A percentile compares a stretch with the other conserved stretches of the same genome.
Evolutionary conservation across 352 stramenopile genomes (phyloP).

Genomic region (Phytophthora parvispora): DNA sequence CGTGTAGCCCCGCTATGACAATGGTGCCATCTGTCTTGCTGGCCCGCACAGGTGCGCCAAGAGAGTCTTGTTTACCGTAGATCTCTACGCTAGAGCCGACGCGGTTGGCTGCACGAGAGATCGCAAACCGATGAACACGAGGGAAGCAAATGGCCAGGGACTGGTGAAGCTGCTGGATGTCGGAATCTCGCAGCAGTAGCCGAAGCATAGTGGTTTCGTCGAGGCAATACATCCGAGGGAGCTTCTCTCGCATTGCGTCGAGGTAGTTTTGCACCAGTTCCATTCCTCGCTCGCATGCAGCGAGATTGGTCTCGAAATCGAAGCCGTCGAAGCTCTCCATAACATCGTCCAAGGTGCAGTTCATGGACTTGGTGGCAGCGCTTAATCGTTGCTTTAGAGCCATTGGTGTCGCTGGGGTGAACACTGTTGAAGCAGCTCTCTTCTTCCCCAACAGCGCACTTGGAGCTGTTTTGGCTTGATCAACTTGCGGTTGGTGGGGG

Average conservation of each 20-base stretch:
- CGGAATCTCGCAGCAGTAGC: slow-evolving; percentile 50
- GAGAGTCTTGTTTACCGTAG: slow-evolving; percentile 22
- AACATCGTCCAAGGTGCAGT: slow-evolving; percentile 52
- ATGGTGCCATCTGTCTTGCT: slow-evolving; percentile 28
- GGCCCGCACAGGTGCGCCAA: background rate
- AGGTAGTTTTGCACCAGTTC: slow-evolving; percentile 57
- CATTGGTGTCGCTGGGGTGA: background rate
- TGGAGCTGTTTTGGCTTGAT: slow-evolving; percentile 8
- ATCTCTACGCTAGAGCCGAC: slow-evolving; percentile 27
- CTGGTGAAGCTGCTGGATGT: slow-evolving; percentile 35
- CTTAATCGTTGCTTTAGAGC: slow-evolving; percentile 6
- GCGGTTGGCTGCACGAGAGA: slow-evolving; percentile 19
- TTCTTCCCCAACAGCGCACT: slow-evolving; percentile 9
- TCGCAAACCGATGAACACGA: slow-evolving; percentile 41
- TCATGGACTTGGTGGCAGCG: slow-evolving; percentile 22
- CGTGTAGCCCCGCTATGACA: slow-evolving; percentile 32
- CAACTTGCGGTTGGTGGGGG: slow-evolving; percentile 12
- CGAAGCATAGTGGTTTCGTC: slow-evolving; percentile 50
- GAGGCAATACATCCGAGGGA: slow-evolving; percentile 52
- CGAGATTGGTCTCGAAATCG: slow-evolving; percentile 54
- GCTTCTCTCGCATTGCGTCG: slow-evolving; percentile 39
- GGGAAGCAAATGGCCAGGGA: slow-evolving; percentile 55
- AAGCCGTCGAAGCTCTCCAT: slow-evolving; percentile 62
- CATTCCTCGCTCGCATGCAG: slow-evolving; percentile 48
- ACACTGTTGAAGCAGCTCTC: background rate